A percentile compares a stretch with the other conserved stretches of the same genome.
Conservation (phyloP, 352 stramenopile genomes). For the Phytophthora fragariaefolia region DNA sequence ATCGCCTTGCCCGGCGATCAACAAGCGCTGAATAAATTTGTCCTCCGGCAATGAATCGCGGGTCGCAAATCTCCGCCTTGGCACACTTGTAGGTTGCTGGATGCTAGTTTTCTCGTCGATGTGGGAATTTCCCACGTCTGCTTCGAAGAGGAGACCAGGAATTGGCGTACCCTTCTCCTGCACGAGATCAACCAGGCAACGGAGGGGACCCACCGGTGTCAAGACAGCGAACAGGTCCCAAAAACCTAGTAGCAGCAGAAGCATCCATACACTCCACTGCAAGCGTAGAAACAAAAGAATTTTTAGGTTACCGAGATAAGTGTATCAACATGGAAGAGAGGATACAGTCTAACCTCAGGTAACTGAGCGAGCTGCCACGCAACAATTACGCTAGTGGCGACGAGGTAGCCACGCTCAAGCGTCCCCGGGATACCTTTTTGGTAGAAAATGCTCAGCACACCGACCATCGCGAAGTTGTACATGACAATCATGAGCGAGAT, state of each 20-base stretch:
- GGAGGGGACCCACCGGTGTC: slow-evolving; percentile 94
- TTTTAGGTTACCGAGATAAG: neutral
- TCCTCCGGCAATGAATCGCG: slow-evolving; percentile 29
- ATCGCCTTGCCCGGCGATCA: slow-evolving; percentile 7
- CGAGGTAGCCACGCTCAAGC: slow-evolving; percentile 92
- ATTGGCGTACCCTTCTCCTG: slow-evolving; percentile 89
- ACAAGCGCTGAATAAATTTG: slow-evolving; percentile 29
- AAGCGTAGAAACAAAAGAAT: slow-evolving; percentile 1
- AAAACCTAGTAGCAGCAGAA: slow-evolving; percentile 93
- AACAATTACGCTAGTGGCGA: slow-evolving; percentile 95
- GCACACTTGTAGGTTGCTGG: neutral
- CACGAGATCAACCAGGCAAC: slow-evolving; percentile 93
- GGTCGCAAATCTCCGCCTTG: slow-evolving; percentile 19
- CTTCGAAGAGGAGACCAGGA: slow-evolving; percentile 95
- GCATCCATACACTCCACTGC: slow-evolving; percentile 88
- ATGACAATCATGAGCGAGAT: slow-evolving; percentile 74
- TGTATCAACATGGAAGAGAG: neutral
- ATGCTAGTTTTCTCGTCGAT: slow-evolving; percentile 11
- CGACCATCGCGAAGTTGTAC: slow-evolving; percentile 90
- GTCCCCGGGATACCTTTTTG: slow-evolving; percentile 77
- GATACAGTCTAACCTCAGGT: slow-evolving; percentile 85
- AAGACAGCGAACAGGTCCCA: slow-evolving; percentile 98
- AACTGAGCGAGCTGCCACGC: slow-evolving; percentile 96
- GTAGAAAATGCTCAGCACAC: slow-evolving; percentile 89
- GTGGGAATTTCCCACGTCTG: slow-evolving; percentile 66